A percentile compares a stretch with the other conserved stretches of the same genome.
These are phyloP conservation scores for Pelagomonas calceolata DNA, from an alignment of 108 stramenopile genomes.

Conservation along the genomic window DNA sequence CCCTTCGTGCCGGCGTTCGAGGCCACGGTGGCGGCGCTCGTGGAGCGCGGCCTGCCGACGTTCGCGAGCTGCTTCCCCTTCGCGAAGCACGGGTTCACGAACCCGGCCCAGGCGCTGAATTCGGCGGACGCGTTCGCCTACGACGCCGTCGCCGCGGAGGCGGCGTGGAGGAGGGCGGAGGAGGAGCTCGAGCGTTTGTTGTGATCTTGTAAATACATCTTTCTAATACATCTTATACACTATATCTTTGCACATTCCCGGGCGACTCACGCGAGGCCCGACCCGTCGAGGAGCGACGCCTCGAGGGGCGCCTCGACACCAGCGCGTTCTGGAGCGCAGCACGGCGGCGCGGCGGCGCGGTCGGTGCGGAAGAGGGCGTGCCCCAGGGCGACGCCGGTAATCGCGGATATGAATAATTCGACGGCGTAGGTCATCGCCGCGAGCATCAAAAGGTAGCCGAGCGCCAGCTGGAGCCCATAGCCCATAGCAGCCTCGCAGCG, in stretches of 20 bases:
- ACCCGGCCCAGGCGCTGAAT: constrained; percentile 62
- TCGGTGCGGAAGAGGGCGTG: constrained; percentile 45
- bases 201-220: too few relatives aligned
- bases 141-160: constrained; percentile 30
- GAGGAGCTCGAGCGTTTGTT: too few relatives aligned
- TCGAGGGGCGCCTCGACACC: too few relatives aligned
- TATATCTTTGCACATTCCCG: too few relatives aligned
- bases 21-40: constrained; percentile 11
- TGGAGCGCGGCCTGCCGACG: background rate
- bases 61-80: background rate
- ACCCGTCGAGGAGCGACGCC: too few relatives aligned
- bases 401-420: constrained; percentile 48
- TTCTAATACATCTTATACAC: too few relatives aligned
- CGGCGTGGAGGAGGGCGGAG: background rate
- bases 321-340: too few relatives aligned
- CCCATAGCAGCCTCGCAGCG: constrained; percentile 40
- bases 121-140: constrained; percentile 48
- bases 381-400: constrained; percentile 56
- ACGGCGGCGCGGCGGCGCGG: too few relatives aligned
- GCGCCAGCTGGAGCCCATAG: constrained; percentile 59
- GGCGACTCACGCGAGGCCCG: too few relatives aligned
- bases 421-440: constrained; percentile 64
- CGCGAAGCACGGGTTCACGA: constrained; percentile 56
- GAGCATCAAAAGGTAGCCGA: constrained; percentile 71
- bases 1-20: constrained; percentile 49